Conservation (phyloP, 2,329 filamentous ascomycete genomes). For the Pseudodiploospora longispora region DNA sequence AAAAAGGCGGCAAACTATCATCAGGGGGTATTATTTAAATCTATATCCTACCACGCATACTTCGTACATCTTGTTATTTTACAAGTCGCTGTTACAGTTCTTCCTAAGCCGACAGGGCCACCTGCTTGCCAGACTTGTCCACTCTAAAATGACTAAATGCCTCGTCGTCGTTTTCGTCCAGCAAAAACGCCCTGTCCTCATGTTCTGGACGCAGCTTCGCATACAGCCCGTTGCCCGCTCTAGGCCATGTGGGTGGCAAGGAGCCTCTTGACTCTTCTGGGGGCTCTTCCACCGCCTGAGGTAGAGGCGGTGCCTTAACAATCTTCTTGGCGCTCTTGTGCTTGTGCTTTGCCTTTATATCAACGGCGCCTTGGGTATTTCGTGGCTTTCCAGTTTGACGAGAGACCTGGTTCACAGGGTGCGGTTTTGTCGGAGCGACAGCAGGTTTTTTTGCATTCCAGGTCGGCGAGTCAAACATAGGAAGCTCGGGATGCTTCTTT, state of each 20-base stretch:
- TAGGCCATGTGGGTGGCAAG: conserved; percentile 32
- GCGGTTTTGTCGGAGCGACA: conserved; percentile 2
- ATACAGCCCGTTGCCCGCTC: conserved; percentile 32
- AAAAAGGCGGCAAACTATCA: too few species aligned
- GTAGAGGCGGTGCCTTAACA: conserved; percentile 19
- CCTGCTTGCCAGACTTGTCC: conserved; percentile 28
- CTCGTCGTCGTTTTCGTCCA: conserved; percentile 33
- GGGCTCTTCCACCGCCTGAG: conserved; percentile 18
- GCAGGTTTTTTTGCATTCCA: conserved; percentile 22
- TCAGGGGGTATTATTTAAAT: too few species aligned
- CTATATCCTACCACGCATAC: too few species aligned
- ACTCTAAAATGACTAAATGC: conserved; percentile 37
- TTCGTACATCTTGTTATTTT: too few species aligned
- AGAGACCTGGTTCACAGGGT: conserved; percentile 6
- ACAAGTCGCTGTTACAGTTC: too few species aligned
- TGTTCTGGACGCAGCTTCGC: conserved; percentile 28
- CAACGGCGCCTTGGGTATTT: conserved; percentile 21
- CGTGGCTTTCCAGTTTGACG: conserved; percentile 12
- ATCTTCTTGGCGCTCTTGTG: conserved; percentile 26
- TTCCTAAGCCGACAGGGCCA: conserved; percentile 19
- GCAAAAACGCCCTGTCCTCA: conserved; percentile 27
- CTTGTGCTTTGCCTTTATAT: conserved; percentile 21
- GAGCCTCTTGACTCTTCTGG: conserved; percentile 23
- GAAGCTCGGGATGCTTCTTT: conserved; percentile 32
- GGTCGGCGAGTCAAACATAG: conserved; percentile 33